Evolutionary conservation across 2,329 filamentous ascomycete genomes (phyloP).

Genomic region (Fusarium bulbicola): DNA sequence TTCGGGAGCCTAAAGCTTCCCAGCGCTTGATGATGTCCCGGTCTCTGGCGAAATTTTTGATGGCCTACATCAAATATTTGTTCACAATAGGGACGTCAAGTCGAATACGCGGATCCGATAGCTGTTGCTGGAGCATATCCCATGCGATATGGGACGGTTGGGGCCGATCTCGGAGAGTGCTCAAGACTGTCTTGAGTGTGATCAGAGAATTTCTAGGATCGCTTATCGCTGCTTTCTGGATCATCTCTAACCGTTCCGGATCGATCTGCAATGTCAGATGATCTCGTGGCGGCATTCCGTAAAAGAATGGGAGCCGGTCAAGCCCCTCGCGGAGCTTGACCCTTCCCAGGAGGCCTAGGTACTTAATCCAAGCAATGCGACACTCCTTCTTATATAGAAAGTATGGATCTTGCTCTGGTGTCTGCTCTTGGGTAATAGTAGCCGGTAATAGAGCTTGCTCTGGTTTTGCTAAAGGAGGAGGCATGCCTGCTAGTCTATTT

Average conservation of each 20-base stretch:
- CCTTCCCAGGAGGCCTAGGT: not conserved
- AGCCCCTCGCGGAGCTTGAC: not conserved
- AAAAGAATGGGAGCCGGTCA: not conserved
- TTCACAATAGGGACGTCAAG: not conserved
- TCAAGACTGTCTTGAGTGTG: not conserved
- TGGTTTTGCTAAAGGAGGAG: accelerated
- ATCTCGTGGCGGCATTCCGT: not conserved
- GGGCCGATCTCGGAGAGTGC: not conserved
- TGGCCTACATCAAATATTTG: not conserved
- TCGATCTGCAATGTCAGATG: no score
- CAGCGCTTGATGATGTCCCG: not conserved
- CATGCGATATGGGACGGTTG: not conserved
- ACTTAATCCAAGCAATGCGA: not conserved
- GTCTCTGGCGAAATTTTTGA: not conserved
- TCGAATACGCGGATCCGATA: not conserved
- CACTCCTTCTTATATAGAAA: conserved; percentile 1
- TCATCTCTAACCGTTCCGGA: no score
- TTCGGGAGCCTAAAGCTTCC: no score
- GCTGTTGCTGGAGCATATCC: not conserved
- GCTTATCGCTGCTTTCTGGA: not conserved
- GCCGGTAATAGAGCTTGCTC: accelerated
- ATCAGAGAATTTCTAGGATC: not conserved
- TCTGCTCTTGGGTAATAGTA: not conserved
- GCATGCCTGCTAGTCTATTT: not conserved
- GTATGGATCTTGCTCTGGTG: not conserved